Percentiles rank a stretch among this genome's conserved stretches.
Conservation (phyloP, 148 eudicot species). For the Limonium bicolor region DNA sequence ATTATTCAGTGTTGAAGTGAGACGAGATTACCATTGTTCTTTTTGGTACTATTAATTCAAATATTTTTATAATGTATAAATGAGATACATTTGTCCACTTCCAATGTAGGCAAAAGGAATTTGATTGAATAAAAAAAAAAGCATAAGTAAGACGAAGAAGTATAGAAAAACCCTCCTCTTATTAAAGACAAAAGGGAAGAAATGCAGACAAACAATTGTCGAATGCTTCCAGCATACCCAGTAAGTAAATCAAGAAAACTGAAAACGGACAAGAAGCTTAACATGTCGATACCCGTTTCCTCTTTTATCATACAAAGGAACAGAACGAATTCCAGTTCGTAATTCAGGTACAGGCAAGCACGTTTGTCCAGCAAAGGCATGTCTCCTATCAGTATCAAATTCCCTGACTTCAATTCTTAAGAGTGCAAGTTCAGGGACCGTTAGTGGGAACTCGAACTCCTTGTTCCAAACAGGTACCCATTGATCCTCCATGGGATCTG, state of each 20-base stretch:
- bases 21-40: too few relatives aligned
- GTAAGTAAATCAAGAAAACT: too few relatives aligned
- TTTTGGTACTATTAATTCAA: too few relatives aligned
- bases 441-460: conserved; percentile 38
- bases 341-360: conserved; percentile 48
- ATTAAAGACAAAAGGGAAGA: too few relatives aligned
- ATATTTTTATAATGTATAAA: too few relatives aligned
- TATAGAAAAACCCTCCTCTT: too few relatives aligned
- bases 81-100: too few relatives aligned
- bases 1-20: not conserved
- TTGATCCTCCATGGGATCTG: conserved; percentile 29
- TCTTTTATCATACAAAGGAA: conserved; percentile 27
- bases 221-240: too few relatives aligned
- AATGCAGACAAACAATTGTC: too few relatives aligned
- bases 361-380: conserved; percentile 52
- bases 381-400: conserved; percentile 19
- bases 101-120: too few relatives aligned
- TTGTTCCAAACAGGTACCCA: conserved; percentile 56
- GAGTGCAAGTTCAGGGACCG: conserved; percentile 44
- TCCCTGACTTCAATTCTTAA: conserved; percentile 38
- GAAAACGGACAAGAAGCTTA: conserved; percentile 31
- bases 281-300: conserved; percentile 33
- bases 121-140: too few relatives aligned
- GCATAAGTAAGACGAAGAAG: too few relatives aligned
- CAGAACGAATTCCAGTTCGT: conserved; percentile 35